These are phyloP conservation scores for Thymus mandschuricus DNA, from an alignment of 257 asterid species.

Conservation along the genomic window DNA sequence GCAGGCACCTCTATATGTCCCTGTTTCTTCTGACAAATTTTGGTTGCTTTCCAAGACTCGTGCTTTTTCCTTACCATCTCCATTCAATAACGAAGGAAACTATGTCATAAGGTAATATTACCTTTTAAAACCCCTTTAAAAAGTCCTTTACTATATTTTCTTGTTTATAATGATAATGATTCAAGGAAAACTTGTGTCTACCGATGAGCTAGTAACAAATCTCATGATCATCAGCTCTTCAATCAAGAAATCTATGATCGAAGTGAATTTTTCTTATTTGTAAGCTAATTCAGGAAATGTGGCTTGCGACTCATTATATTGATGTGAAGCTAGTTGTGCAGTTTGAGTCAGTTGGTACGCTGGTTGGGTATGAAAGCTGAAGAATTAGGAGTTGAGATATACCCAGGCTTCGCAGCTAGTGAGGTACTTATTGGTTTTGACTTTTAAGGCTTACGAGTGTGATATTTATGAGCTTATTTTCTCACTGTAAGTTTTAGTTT, in stretches of 20 bases:
- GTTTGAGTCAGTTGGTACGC: constrained; percentile 91
- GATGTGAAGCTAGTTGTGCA: constrained; percentile 43
- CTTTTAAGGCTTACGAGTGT: neutral
- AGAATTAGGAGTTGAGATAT: constrained; percentile 95
- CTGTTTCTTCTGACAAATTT: constrained; percentile 92
- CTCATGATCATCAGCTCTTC: constrained; percentile 3
- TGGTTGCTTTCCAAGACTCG: constrained; percentile 75
- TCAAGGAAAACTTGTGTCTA: neutral
- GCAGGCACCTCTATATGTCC: constrained; percentile 91
- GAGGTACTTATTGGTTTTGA: constrained; percentile 59
- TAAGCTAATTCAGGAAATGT: constrained; percentile 21
- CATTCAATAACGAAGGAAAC: constrained; percentile 84
- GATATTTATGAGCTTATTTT: constrained; percentile 21
- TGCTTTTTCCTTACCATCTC: constrained; percentile 81
- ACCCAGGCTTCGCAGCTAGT: constrained; percentile 98
- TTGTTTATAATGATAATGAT: constrained; percentile 15
- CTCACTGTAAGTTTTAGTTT: constrained; percentile 30
- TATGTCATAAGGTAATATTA: constrained; percentile 81
- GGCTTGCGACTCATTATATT: constrained; percentile 28
- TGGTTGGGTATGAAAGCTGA: constrained; percentile 98
- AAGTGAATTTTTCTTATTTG: neutral
- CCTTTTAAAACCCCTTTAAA: constrained; percentile 11
- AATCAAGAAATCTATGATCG: constrained; percentile 15
- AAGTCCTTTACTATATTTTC: constrained; percentile 4
- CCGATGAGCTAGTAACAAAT: constrained; percentile 15